Percentiles rank a stretch among this genome's conserved stretches.
Conservation (phyloP, 495 filamentous ascomycete genomes). For the Hypomontagnella monticulosa region DNA sequence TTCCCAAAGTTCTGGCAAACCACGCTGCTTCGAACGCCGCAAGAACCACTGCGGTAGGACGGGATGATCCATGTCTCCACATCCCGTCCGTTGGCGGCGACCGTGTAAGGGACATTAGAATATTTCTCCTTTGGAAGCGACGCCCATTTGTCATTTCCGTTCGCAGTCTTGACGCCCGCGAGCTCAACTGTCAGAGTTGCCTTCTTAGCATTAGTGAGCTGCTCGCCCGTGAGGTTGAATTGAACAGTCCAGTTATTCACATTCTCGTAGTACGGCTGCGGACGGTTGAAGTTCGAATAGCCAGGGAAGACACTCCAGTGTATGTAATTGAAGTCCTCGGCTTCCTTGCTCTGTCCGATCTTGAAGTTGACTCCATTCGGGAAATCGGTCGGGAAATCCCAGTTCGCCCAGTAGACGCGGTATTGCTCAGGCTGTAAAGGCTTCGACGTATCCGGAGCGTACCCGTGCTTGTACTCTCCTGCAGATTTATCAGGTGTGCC, state of each 20-base stretch:
- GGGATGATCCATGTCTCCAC: constrained; percentile 41
- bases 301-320: constrained; percentile 65
- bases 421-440: constrained; percentile 61
- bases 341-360: constrained; percentile 56
- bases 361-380: constrained; percentile 60
- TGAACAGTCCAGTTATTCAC: constrained; percentile 64
- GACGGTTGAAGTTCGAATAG: constrained; percentile 41
- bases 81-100: constrained; percentile 32
- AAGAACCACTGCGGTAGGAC: constrained; percentile 51
- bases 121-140: constrained; percentile 44
- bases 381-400: constrained; percentile 65
- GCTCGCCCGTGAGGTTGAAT: constrained; percentile 51
- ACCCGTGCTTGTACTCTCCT: constrained; percentile 65
- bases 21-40: constrained; percentile 57
- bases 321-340: constrained; percentile 61
- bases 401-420: constrained; percentile 64
- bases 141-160: constrained; percentile 53
- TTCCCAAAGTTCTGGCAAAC: constrained; percentile 60
- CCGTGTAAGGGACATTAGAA: constrained; percentile 58
- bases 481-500: constrained; percentile 65
- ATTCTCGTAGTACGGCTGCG: constrained; percentile 45
- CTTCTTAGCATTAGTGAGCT: constrained; percentile 39
- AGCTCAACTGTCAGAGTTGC: constrained; percentile 62
- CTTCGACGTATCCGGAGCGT: constrained; percentile 52
- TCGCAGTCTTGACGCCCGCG: constrained; percentile 61